A percentile compares a stretch with the other conserved stretches of the same genome.
These are phyloP conservation scores for Eucalyptus marginata DNA, from an alignment of 345 rosid species.

Conservation along the genomic window DNA sequence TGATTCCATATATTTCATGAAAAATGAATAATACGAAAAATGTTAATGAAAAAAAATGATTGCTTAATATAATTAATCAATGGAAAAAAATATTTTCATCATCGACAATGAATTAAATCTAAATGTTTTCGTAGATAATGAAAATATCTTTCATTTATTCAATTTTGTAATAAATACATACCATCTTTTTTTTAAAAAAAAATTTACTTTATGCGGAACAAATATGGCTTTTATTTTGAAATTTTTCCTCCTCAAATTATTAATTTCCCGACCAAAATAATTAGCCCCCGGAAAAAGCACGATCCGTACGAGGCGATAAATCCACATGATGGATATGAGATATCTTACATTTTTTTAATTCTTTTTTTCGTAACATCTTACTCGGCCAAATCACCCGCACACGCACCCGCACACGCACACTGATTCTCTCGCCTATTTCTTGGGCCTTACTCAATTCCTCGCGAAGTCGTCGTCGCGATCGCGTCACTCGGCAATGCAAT, in stretches of 20 bases:
- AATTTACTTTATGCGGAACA: not conserved
- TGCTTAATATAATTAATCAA: not conserved
- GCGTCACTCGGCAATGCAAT: not conserved
- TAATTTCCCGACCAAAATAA: not conserved
- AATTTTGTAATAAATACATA: not conserved
- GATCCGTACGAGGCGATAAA: not conserved
- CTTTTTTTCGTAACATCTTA: not conserved
- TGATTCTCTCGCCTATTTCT: not conserved
- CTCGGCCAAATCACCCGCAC: not conserved
- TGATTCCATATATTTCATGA: rapidly evolving
- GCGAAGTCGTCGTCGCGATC: not conserved
- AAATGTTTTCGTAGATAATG: not conserved
- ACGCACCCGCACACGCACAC: not conserved
- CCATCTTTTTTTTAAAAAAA: not conserved
- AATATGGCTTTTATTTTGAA: not conserved
- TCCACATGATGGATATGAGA: not conserved
- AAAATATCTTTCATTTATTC: not conserved
- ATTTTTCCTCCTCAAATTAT: not conserved
- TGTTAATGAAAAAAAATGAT: not conserved
- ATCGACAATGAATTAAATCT: not conserved
- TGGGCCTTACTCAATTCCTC: not conserved
- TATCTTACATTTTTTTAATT: too few species aligned
- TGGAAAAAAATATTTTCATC: not conserved
- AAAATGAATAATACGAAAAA: not conserved
- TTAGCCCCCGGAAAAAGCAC: not conserved